Evolutionary conservation across 1,284 basidiomycete genomes (phyloP).

Genomic region (Tylopilus sp.): DNA sequence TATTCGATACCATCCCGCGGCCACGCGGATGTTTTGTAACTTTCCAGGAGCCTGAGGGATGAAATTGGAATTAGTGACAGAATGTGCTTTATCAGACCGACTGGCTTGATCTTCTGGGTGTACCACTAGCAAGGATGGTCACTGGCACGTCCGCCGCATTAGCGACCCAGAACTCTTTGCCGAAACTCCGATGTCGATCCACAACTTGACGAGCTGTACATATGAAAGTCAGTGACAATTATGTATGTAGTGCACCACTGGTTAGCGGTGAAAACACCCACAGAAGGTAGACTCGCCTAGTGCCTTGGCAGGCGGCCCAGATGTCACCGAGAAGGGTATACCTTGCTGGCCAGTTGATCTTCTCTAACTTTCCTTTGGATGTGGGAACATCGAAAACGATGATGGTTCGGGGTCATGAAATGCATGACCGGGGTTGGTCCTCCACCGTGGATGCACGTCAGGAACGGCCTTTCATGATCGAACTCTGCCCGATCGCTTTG

Average conservation of each 20-base stretch:
- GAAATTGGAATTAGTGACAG: not conserved
- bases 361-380: too few species aligned
- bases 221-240: constrained; percentile 1
- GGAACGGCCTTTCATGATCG: not conserved
- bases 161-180: too few species aligned
- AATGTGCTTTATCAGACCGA: constrained; percentile 67
- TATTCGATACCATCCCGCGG: constrained; percentile 73
- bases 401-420: too few species aligned
- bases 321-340: too few species aligned
- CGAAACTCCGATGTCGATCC: constrained; percentile 8
- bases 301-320: too few species aligned
- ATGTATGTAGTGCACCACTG: too few species aligned
- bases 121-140: too few species aligned
- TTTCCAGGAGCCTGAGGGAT: not conserved
- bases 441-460: too few species aligned
- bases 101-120: constrained; percentile 60
- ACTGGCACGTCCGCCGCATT: too few species aligned
- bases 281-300: constrained; percentile 57
- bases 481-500: not conserved
- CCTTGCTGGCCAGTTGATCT: too few species aligned
- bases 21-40: constrained; percentile 42
- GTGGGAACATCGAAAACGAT: too few species aligned
- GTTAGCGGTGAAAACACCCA: constrained; percentile 61
- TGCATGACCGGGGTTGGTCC: too few species aligned
- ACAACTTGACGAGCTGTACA: constrained; percentile 51